Evolutionary conservation across 257 asterid genomes (phyloP).

Genomic region (Thymus mandschuricus): DNA sequence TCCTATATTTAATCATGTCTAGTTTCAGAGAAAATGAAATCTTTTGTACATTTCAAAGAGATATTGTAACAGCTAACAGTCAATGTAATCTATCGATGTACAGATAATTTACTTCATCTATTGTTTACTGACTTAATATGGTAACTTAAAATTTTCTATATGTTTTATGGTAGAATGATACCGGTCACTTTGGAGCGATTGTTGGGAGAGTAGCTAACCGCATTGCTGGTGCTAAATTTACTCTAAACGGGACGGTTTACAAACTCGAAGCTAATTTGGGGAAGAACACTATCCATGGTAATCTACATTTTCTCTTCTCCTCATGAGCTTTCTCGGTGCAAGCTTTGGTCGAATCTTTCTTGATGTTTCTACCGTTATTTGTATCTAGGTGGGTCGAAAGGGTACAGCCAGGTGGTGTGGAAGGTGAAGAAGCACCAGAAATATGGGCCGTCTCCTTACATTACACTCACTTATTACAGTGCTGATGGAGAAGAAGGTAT

Average conservation of each 20-base stretch:
- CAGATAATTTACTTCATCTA: background rate
- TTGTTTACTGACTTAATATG: background rate
- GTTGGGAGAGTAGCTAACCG: conserved; percentile 90
- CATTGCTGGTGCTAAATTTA: conserved; percentile 76
- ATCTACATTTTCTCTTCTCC: background rate
- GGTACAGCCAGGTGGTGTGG: conserved; percentile 76
- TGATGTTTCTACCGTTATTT: background rate
- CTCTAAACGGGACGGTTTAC: conserved; percentile 63
- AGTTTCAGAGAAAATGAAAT: background rate
- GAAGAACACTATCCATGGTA: conserved; percentile 76
- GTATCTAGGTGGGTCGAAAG: conserved; percentile 68
- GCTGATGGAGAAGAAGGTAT: conserved; percentile 81
- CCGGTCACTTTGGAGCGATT: conserved; percentile 62
- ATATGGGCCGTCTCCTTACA: conserved; percentile 47
- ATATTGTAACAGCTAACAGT: background rate
- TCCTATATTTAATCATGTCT: background rate
- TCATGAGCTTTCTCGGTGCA: background rate
- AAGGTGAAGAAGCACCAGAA: conserved; percentile 50
- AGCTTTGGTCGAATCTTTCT: background rate
- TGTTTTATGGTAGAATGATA: conserved; percentile 54
- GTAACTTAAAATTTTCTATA: too few relatives aligned
- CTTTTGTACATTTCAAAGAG: background rate
- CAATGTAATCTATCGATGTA: background rate
- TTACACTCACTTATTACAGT: conserved; percentile 66
- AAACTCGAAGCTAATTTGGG: conserved; percentile 73